These are phyloP conservation scores for Acidiella bohemica DNA, from an alignment of 495 filamentous ascomycete genomes.

Conservation along the genomic window DNA sequence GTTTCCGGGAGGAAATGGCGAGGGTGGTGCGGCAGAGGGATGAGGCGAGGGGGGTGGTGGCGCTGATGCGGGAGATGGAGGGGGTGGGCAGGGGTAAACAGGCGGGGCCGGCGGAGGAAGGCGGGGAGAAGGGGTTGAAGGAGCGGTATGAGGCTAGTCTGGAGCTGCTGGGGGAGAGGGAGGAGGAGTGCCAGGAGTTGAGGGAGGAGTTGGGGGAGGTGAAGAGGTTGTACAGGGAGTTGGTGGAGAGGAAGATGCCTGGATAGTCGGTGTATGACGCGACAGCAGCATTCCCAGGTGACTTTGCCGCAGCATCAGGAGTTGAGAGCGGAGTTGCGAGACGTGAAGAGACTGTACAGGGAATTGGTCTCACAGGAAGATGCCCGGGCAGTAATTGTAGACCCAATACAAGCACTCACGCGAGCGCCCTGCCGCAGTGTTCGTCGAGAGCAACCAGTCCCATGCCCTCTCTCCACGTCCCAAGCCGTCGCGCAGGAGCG, in stretches of 20 bases:
- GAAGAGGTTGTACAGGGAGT: conserved; percentile 86
- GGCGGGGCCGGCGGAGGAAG: conserved; percentile 51
- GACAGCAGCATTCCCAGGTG: not conserved
- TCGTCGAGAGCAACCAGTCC: no score
- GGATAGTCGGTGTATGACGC: no score
- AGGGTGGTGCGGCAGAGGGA: conserved; percentile 73
- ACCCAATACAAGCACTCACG: no score
- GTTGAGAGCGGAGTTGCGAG: no score
- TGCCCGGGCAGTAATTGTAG: no score
- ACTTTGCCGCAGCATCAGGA: conserved; percentile 11
- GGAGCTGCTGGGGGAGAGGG: conserved; percentile 95
- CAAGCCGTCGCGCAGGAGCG: no score
- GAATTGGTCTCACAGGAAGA: no score
- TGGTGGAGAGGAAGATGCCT: conserved; percentile 46
- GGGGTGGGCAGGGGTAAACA: conserved; percentile 45
- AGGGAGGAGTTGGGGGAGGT: conserved; percentile 78
- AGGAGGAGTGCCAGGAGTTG: conserved; percentile 82
- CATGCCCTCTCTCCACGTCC: no score
- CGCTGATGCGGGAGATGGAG: conserved; percentile 74
- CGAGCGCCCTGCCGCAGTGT: no score
- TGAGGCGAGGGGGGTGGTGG: conserved; percentile 82
- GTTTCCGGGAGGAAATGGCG: conserved; percentile 67
- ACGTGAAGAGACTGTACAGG: no score
- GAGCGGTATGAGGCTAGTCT: conserved; percentile 75
- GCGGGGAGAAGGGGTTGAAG: conserved; percentile 47